Percentiles rank a stretch among this genome's conserved stretches.
These are phyloP conservation scores for Sugiyamaella japonica DNA, from an alignment of 1,139 yeast genomes.

Conservation along the genomic window DNA sequence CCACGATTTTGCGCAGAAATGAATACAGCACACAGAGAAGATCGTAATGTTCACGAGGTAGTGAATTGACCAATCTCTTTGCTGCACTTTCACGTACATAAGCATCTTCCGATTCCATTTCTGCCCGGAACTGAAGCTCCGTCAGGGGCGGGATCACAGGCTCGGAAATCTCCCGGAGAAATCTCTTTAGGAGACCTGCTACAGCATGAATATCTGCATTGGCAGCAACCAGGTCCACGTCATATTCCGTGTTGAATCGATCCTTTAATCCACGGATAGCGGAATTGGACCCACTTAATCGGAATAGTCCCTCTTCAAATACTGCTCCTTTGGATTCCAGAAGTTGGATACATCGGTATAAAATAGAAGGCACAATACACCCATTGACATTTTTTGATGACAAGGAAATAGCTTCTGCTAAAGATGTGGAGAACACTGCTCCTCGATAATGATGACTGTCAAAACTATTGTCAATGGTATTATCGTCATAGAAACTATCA, in stretches of 20 bases:
- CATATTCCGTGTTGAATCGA: constrained; percentile 57
- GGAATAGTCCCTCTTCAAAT: constrained; percentile 85
- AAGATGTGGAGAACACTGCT: constrained; percentile 13
- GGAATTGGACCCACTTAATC: constrained; percentile 87
- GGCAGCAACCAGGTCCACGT: constrained; percentile 59
- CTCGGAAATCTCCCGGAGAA: constrained; percentile 68
- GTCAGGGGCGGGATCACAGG: constrained; percentile 58
- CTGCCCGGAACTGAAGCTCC: constrained; percentile 44
- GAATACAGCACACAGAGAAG: constrained; percentile 65
- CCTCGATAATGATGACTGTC: constrained; percentile 1
- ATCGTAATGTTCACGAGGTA: constrained; percentile 58
- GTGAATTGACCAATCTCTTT: constrained; percentile 37
- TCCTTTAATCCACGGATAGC: constrained; percentile 72
- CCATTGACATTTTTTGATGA: constrained; percentile 42
- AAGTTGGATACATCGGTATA: constrained; percentile 72
- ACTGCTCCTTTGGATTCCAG: constrained; percentile 68
- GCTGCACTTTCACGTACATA: constrained; percentile 39
- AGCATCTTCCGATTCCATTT: constrained; percentile 41
- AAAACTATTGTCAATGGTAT: constrained; percentile 7
- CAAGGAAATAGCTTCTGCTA: constrained; percentile 56
- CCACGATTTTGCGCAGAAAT: constrained; percentile 64
- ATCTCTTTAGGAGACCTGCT: constrained; percentile 74
- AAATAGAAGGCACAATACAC: constrained; percentile 66
- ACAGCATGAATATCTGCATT: constrained; percentile 68
- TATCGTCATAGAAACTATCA: constrained; percentile 6